These are phyloP conservation scores for Melocanna baccifera DNA, from an alignment of 176 grass and related monocot genomes.

Conservation along the genomic window DNA sequence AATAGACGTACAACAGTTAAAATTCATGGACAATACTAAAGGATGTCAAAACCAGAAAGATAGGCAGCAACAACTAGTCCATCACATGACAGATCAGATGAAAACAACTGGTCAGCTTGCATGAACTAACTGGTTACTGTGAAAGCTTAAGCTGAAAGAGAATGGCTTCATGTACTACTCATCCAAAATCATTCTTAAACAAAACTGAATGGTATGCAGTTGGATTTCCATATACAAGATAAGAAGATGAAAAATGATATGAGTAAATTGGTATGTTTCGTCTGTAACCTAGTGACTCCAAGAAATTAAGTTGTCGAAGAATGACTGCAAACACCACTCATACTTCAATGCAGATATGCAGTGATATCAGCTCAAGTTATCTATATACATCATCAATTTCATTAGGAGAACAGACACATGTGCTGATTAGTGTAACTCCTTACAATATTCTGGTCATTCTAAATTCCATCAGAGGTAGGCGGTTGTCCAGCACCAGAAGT, in stretches of 20 bases:
- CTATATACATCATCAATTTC: background rate
- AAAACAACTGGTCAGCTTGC: slow-evolving; percentile 38
- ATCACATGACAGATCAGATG: slow-evolving; percentile 1
- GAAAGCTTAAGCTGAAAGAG: slow-evolving; percentile 16
- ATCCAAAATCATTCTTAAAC: background rate
- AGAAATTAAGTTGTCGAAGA: slow-evolving; percentile 25
- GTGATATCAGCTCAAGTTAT: background rate
- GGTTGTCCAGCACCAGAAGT: slow-evolving; percentile 30
- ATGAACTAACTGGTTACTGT: background rate
- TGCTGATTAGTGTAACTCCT: background rate
- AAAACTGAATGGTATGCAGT: background rate
- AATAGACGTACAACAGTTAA: background rate
- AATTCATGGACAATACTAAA: background rate
- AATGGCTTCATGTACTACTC: background rate
- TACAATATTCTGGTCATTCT: slow-evolving; percentile 31
- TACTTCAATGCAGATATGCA: background rate
- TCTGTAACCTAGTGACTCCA: background rate
- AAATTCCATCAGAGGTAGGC: slow-evolving; percentile 35
- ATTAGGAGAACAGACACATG: slow-evolving; percentile 16
- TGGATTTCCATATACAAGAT: background rate
- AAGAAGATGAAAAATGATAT: background rate
- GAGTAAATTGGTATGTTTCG: background rate
- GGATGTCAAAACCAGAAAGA: slow-evolving; percentile 11
- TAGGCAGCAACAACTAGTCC: background rate
- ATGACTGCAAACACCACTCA: background rate